A percentile compares a stretch with the other conserved stretches of the same genome.
Conservation (phyloP, 441 rosid species). For the Codiaeum variegatum region DNA sequence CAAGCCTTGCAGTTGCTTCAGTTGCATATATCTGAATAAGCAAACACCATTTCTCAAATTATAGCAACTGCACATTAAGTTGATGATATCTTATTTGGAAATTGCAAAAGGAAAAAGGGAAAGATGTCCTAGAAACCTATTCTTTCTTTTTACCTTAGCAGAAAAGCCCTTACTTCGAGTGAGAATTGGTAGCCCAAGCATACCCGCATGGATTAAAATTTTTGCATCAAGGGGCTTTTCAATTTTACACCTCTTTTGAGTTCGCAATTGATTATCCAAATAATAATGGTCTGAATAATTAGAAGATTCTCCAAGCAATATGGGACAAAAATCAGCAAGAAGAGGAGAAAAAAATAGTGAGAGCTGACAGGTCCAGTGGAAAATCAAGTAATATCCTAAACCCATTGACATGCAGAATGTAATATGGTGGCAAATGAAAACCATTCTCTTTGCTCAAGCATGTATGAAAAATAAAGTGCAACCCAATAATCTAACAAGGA, state of each 20-base stretch:
- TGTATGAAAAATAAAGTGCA: constrained; percentile 39
- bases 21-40: constrained; percentile 62
- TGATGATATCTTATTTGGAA: constrained; percentile 1
- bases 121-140: not conserved
- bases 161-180: constrained; percentile 53
- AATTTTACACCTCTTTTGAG: constrained; percentile 38
- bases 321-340: constrained; percentile 26
- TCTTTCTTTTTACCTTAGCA: constrained; percentile 52
- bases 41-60: constrained; percentile 24
- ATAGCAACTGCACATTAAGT: constrained; percentile 1
- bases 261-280: constrained; percentile 23
- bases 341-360: constrained; percentile 63
- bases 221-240: constrained; percentile 38
- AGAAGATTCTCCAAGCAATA: constrained; percentile 24
- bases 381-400: constrained; percentile 73
- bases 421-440: constrained; percentile 64
- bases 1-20: constrained; percentile 68
- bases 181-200: constrained; percentile 80
- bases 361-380: constrained; percentile 70
- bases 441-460: constrained; percentile 80
- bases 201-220: constrained; percentile 57
- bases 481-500: not conserved
- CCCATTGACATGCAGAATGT: constrained; percentile 56
- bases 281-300: constrained; percentile 19
- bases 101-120: not conserved